Percentiles rank a stretch among this genome's conserved stretches.
These are phyloP conservation scores for Letharia lupina DNA, from an alignment of 495 filamentous ascomycete genomes.

Conservation along the genomic window DNA sequence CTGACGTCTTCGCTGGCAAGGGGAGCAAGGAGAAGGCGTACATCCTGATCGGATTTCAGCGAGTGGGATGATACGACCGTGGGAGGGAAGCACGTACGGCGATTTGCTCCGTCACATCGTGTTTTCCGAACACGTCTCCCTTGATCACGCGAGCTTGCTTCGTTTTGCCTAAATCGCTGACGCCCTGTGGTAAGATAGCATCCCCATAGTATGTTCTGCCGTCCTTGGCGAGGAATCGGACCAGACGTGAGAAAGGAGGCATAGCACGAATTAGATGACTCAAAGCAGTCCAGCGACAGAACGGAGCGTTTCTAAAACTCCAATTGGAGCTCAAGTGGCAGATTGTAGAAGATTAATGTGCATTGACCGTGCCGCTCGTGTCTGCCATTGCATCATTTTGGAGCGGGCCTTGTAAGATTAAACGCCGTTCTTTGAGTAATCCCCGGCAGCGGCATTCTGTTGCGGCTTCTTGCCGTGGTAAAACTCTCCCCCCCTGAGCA, in stretches of 20 bases:
- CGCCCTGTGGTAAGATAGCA: constrained; percentile 61
- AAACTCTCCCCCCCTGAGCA: neutral
- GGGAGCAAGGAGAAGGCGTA: constrained; percentile 60
- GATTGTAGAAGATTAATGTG: neutral
- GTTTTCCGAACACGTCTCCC: constrained; percentile 64
- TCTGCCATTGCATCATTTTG: neutral
- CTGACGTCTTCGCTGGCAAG: constrained; percentile 58
- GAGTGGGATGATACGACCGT: neutral
- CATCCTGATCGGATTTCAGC: constrained; percentile 36
- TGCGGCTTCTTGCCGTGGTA: neutral
- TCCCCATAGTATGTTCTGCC: constrained; percentile 76
- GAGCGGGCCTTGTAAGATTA: neutral
- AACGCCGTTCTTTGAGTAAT: neutral
- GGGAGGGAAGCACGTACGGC: constrained; percentile 26
- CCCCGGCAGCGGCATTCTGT: neutral
- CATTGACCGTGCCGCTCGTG: neutral
- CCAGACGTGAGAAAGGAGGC: constrained; percentile 37
- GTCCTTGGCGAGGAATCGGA: constrained; percentile 71
- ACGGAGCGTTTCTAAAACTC: neutral
- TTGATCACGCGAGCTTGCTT: constrained; percentile 59
- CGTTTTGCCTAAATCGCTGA: constrained; percentile 57
- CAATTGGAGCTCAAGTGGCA: neutral
- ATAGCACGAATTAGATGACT: neutral
- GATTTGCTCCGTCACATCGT: constrained; percentile 61
- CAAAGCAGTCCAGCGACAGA: neutral